Conservation (phyloP, 345 rosid species). For the Erucastrum elatum region DNA sequence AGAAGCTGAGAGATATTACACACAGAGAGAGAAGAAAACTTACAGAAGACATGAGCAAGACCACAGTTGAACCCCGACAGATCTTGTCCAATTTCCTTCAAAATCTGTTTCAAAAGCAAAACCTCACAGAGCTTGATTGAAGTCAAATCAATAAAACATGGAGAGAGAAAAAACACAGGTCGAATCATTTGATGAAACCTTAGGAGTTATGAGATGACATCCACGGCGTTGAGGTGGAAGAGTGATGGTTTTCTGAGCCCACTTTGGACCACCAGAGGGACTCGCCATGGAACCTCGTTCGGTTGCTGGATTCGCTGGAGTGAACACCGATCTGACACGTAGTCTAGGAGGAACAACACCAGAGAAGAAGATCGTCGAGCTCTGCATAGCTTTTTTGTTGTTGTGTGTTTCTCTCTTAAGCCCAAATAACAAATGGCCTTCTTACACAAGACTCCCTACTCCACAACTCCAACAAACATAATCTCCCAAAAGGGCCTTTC, state of each 20-base stretch:
- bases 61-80: slow-evolving; percentile 84
- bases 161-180: not conserved
- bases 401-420: not conserved
- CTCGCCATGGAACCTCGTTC: slow-evolving; percentile 53
- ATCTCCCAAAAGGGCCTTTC: slow-evolving; percentile 31
- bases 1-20: not conserved
- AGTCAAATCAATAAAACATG: no score
- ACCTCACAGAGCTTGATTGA: not conserved
- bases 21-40: slow-evolving; percentile 23
- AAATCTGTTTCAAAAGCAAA: slow-evolving; percentile 49
- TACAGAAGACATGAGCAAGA: slow-evolving; percentile 86
- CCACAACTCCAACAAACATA: not conserved
- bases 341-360: slow-evolving; percentile 9
- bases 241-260: slow-evolving; percentile 92
- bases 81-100: slow-evolving; percentile 73
- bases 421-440: slow-evolving; percentile 42
- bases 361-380: slow-evolving; percentile 39
- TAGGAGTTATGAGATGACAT: slow-evolving; percentile 86
- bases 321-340: slow-evolving; percentile 46
- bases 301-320: slow-evolving; percentile 43
- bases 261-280: slow-evolving; percentile 57
- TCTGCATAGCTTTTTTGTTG: slow-evolving; percentile 37
- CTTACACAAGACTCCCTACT: not conserved
- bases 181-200: slow-evolving; percentile 40
- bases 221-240: slow-evolving; percentile 80